Percentiles rank a stretch among this genome's conserved stretches.
Conservation (phyloP, 257 asterid species). For the Ilex asprella region DNA sequence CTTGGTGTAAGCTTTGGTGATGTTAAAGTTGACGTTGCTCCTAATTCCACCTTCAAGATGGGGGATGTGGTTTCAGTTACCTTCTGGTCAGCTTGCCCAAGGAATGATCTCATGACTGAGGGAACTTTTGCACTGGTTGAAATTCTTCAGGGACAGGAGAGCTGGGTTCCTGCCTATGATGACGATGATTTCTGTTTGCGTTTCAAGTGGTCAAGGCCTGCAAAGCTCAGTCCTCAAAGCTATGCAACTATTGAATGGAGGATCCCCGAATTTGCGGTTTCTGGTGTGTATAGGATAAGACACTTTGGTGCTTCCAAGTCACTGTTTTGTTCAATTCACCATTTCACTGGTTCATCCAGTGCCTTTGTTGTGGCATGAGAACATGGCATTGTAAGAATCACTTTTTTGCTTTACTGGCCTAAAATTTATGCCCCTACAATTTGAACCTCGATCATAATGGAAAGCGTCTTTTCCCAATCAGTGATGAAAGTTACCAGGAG, state of each 20-base stretch:
- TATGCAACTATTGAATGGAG: slow-evolving; percentile 73
- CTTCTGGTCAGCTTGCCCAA: slow-evolving; percentile 88
- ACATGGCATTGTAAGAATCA: not conserved
- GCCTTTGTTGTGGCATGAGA: slow-evolving; percentile 67
- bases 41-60: slow-evolving; percentile 56
- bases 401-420: too few relatives aligned
- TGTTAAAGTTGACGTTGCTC: slow-evolving; percentile 52
- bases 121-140: slow-evolving; percentile 95
- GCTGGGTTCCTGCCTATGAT: slow-evolving; percentile 80
- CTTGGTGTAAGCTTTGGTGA: slow-evolving; percentile 62
- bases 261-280: slow-evolving; percentile 56
- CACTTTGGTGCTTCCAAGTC: slow-evolving; percentile 91
- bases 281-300: slow-evolving; percentile 77
- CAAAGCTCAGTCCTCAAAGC: slow-evolving; percentile 68
- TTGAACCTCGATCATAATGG: too few relatives aligned
- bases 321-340: slow-evolving; percentile 62
- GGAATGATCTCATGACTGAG: slow-evolving; percentile 95
- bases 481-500: too few relatives aligned
- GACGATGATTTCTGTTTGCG: slow-evolving; percentile 89
- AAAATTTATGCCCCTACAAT: too few relatives aligned
- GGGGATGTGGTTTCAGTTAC: slow-evolving; percentile 63
- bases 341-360: slow-evolving; percentile 84
- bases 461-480: too few relatives aligned
- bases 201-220: slow-evolving; percentile 84
- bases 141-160: slow-evolving; percentile 51